These are phyloP conservation scores for Skeletonema marinoi DNA, from an alignment of 108 stramenopile genomes.

Conservation along the genomic window DNA sequence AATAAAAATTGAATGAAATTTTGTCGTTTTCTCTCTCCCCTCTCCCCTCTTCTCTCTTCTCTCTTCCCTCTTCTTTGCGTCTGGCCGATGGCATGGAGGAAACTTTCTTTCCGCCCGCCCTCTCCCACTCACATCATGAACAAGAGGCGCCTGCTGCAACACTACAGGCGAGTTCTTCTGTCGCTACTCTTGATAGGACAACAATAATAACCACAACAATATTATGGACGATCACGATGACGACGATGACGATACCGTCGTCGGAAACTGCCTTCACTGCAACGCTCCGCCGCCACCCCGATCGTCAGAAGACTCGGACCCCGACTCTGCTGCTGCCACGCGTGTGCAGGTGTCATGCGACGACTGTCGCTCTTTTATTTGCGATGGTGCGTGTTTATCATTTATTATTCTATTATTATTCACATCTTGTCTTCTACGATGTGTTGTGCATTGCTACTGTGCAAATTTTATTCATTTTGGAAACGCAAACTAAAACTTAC, in stretches of 20 bases:
- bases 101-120: no score
- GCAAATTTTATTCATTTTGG: not conserved
- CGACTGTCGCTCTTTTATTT: slow-evolving; percentile 87
- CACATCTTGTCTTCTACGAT: not conserved
- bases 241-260: slow-evolving; percentile 51
- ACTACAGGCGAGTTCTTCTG: no score
- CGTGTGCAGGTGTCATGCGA: slow-evolving; percentile 88
- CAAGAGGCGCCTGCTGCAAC: no score
- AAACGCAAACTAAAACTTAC: not conserved
- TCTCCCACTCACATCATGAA: no score
- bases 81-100: no score
- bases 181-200: not conserved
- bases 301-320: slow-evolving; percentile 15
- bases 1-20: no score
- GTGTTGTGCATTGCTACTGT: not conserved
- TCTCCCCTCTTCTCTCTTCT: no score
- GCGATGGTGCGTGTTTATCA: slow-evolving; percentile 45
- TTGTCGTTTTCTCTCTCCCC: no score
- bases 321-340: slow-evolving; percentile 22
- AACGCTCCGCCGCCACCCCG: slow-evolving; percentile 45
- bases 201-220: not conserved
- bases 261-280: slow-evolving; percentile 51
- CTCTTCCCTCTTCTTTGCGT: no score
- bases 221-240: slow-evolving; percentile 21
- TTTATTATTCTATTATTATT: not conserved